A percentile compares a stretch with the other conserved stretches of the same genome.
These are phyloP conservation scores for Blumeria hordei DNA, from an alignment of 2,329 filamentous ascomycete species.

Conservation along the genomic window DNA sequence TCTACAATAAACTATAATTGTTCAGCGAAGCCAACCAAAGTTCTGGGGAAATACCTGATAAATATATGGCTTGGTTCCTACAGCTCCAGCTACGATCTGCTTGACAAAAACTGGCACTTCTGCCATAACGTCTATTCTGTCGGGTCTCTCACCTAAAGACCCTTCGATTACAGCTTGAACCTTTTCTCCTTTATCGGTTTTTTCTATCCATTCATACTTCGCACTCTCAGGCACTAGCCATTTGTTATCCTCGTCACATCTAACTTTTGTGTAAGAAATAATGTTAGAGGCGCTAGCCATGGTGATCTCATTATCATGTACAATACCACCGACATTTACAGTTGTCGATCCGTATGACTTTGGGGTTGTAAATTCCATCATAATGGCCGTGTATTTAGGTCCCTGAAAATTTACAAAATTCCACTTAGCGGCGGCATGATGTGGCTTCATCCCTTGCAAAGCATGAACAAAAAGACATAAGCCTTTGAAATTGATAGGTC, in stretches of 20 bases:
- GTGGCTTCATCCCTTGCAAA: slow-evolving; percentile 95
- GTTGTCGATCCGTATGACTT: slow-evolving; percentile 71
- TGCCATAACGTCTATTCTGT: slow-evolving; percentile 86
- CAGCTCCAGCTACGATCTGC: slow-evolving; percentile 67
- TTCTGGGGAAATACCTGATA: slow-evolving; percentile 47
- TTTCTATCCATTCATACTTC: slow-evolving; percentile 57
- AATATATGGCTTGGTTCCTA: slow-evolving; percentile 89
- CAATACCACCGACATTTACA: slow-evolving; percentile 64
- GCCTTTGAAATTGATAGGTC: slow-evolving; percentile 61
- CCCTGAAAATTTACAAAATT: slow-evolving; percentile 87
- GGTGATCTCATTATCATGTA: slow-evolving; percentile 59
- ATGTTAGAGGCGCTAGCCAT: slow-evolving; percentile 41
- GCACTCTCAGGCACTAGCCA: slow-evolving; percentile 70
- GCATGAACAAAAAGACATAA: slow-evolving; percentile 61
- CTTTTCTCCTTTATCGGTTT: slow-evolving; percentile 49
- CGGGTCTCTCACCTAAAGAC: slow-evolving; percentile 40
- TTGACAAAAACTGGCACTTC: slow-evolving; percentile 93
- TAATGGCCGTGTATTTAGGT: slow-evolving; percentile 58
- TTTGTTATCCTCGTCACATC: slow-evolving; percentile 51
- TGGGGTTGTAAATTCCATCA: slow-evolving; percentile 94
- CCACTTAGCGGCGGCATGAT: slow-evolving; percentile 81
- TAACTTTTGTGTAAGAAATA: slow-evolving; percentile 43
- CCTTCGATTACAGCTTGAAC: slow-evolving; percentile 48
- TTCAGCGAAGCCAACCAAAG: background rate
- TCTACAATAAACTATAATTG: too few species aligned